These are phyloP conservation scores for Boletus sp. DNA, from an alignment of 1,284 basidiomycete species.

Conservation along the genomic window DNA sequence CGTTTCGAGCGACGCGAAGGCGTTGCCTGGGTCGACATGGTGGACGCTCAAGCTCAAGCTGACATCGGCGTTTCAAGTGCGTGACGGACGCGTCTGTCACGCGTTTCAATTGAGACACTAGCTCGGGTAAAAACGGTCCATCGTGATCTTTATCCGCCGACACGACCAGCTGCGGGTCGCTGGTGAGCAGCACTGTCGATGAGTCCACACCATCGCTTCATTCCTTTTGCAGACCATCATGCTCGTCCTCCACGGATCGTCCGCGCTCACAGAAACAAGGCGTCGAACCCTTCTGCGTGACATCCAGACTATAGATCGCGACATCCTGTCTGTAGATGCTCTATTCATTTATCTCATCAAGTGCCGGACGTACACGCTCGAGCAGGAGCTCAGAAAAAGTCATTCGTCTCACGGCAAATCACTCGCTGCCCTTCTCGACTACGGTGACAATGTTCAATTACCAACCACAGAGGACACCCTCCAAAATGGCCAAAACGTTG, in stretches of 20 bases:
- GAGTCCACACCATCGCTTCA: background rate
- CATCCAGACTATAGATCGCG: conserved; percentile 53
- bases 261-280: conserved; percentile 68
- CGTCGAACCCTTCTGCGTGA: conserved; percentile 64
- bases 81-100: conserved; percentile 28
- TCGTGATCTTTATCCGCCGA: conserved; percentile 3
- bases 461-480: conserved; percentile 44
- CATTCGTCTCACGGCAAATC: conserved; percentile 49
- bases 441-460: conserved; percentile 76
- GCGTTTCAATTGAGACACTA: conserved; percentile 10
- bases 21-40: conserved; percentile 25
- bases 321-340: conserved; percentile 72
- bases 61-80: too few relatives aligned
- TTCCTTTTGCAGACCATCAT: conserved; percentile 36
- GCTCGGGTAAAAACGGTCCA: too few relatives aligned
- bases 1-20: conserved; percentile 48
- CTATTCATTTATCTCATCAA: conserved; percentile 87
- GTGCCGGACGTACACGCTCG: conserved; percentile 45
- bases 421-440: conserved; percentile 77
- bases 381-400: conserved; percentile 46
- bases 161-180: conserved; percentile 1
- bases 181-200: conserved; percentile 15
- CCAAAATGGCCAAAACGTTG: conserved; percentile 40
- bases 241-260: conserved; percentile 69
- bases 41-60: too few relatives aligned